Conservation (phyloP, 1,284 basidiomycete genomes). For the Naganishia sp. region DNA sequence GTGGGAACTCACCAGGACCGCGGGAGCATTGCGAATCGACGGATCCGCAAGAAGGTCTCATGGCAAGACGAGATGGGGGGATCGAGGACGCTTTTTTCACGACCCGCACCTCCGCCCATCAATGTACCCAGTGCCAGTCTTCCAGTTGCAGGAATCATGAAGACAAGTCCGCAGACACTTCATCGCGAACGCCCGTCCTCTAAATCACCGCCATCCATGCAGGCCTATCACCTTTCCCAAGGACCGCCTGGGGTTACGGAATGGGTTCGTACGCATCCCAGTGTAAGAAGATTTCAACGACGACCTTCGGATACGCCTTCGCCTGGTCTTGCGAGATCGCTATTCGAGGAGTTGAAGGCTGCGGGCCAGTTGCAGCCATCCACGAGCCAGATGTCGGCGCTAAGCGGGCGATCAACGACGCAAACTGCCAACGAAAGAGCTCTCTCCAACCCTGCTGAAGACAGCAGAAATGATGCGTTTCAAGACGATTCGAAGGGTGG, state of each 20-base stretch:
- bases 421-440: not conserved
- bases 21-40: not conserved
- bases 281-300: not conserved
- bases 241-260: not conserved
- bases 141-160: not conserved
- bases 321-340: not conserved
- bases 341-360: slow-evolving; percentile 7
- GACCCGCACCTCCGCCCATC: not conserved
- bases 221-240: slow-evolving; percentile 3
- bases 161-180: not conserved
- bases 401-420: not conserved
- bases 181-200: not conserved
- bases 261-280: slow-evolving; percentile 3
- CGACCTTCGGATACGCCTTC: slow-evolving; percentile 9
- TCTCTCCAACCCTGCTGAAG: not conserved
- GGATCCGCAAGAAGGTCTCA: slow-evolving; percentile 19
- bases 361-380: not conserved
- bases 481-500: not conserved
- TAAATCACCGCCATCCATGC: not conserved
- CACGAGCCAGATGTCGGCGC: not conserved
- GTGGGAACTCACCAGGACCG: not conserved
- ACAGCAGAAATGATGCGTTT: not conserved
- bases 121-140: not conserved
- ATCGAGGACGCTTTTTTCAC: no score
- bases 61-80: slow-evolving; percentile 8